Conservation (phyloP, 139 green algal species). For the Gonium pectorale region DNA sequence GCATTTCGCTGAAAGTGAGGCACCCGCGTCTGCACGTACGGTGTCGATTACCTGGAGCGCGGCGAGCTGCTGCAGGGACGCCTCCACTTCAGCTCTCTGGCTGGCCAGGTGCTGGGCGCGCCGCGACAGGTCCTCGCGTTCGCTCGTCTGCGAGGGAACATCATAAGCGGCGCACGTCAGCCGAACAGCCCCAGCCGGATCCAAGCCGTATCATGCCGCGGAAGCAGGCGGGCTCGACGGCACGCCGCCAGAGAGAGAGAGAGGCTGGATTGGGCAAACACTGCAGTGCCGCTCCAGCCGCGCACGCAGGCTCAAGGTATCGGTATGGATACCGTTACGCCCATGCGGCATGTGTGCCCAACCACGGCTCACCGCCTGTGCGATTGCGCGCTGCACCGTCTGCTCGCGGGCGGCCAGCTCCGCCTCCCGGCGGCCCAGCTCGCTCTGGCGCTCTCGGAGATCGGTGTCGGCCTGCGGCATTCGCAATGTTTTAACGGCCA, state of each 20-base stretch:
- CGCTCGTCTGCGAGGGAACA: constrained; percentile 11
- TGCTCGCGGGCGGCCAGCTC: constrained; percentile 23
- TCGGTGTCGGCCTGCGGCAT: constrained; percentile 17
- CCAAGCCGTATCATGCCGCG: no score
- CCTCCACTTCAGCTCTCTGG: constrained; percentile 25
- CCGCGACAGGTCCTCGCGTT: constrained; percentile 31
- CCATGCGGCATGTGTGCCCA: neutral
- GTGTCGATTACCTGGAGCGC: constrained; percentile 33
- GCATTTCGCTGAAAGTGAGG: no score
- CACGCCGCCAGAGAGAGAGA: no score
- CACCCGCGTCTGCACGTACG: no score
- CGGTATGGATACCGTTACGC: no score
- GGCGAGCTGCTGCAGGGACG: constrained; percentile 33
- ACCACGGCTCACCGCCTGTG: constrained; percentile 12
- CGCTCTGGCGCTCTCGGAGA: neutral
- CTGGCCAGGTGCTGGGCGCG: constrained; percentile 9
- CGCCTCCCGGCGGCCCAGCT: neutral
- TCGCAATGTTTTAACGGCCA: no score
- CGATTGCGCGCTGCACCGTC: constrained; percentile 1
- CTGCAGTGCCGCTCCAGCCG: no score
- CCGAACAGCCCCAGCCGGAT: no score
- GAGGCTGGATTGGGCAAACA: no score
- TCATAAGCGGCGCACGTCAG: no score
- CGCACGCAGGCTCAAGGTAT: no score
- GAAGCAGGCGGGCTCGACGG: no score